Base-by-base conservation (phyloP, 2,329 filamentous ascomycete genomes). In the Microsporum canis region DNA sequence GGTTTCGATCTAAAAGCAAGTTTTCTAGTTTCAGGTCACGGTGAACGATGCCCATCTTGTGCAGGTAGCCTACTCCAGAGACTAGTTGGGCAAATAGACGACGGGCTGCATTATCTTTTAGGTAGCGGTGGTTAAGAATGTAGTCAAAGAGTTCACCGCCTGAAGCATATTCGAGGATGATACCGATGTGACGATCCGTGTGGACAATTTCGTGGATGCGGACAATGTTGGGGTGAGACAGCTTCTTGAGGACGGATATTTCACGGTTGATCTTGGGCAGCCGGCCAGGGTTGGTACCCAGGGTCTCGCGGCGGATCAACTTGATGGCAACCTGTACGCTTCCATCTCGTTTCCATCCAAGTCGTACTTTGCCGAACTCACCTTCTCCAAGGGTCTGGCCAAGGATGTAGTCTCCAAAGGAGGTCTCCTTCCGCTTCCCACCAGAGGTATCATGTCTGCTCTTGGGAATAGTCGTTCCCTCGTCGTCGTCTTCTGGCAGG, bases 21-120 rank as follows among this genome's bases (percentile, higher is more conserved):
- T 99, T 99, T 76, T 99, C 94, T 55, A 99, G 81, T 77, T 99
- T 99, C 66, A 99, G 77, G 77, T 99, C 94, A 69, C 94, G 87
- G 73, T 99, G 94, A 12, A 99, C 94, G 67, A 99, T 99, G 63
- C 94, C 94, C 77, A 96, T 97, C 76, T 96, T 96, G 78, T 99
- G 94, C 62, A 99, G 79, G 75, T 99, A 99, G 39, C 94, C 94
- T 8, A 99, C 94, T 47, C 94, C 94, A 5, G 92, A 97, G 10
- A 99, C 87, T 49, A 99, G 82, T 76, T 99, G 94, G 27, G 94
- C 92, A 72, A 99, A 99, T 34, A 99, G 78, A 60, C 91, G 85
- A 61, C 94, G 86, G 36, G 94, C 94, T 1, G 91, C 86, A 65
- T 90, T 86, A 73, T 99, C 94, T 72, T 97, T 97, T 33, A 99